A percentile compares a stretch with the other conserved stretches of the same genome.
Evolutionary conservation across 2,329 filamentous ascomycete genomes (phyloP).

Genomic region (Botrytis pseudocinerea): DNA sequence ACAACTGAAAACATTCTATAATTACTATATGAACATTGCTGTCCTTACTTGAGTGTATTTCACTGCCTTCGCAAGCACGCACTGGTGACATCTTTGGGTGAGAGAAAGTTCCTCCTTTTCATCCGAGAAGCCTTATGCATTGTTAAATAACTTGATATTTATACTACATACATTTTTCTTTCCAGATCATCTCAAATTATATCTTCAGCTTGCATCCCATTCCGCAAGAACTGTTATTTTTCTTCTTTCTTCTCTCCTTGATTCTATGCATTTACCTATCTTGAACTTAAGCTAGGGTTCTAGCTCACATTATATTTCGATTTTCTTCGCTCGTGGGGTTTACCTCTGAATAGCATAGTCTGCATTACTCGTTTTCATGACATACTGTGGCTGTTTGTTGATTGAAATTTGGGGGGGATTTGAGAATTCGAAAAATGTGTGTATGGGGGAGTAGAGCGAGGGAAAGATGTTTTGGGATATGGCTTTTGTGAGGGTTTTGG

Average conservation of each 20-base stretch:
- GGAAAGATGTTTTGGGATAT: not conserved
- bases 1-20: not conserved
- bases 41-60: not conserved
- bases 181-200: not conserved
- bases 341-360: not conserved
- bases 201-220: not conserved
- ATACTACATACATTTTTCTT: not conserved
- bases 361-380: not conserved
- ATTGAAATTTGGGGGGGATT: not conserved
- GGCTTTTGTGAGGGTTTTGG: not conserved
- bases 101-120: not conserved
- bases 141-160: not conserved
- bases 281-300: not conserved
- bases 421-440: no score
- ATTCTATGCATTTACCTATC: not conserved
- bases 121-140: not conserved
- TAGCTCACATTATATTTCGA: not conserved
- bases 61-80: no score
- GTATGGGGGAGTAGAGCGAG: no score
- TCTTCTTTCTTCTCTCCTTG: no score
- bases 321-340: not conserved
- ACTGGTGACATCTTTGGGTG: not conserved
- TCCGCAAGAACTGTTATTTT: not conserved
- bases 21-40: not conserved
- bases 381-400: not conserved